phyloP scores from a whole-genome alignment of 2,329 filamentous ascomycete species.

The Plectosphaerella plurivora region DNA sequence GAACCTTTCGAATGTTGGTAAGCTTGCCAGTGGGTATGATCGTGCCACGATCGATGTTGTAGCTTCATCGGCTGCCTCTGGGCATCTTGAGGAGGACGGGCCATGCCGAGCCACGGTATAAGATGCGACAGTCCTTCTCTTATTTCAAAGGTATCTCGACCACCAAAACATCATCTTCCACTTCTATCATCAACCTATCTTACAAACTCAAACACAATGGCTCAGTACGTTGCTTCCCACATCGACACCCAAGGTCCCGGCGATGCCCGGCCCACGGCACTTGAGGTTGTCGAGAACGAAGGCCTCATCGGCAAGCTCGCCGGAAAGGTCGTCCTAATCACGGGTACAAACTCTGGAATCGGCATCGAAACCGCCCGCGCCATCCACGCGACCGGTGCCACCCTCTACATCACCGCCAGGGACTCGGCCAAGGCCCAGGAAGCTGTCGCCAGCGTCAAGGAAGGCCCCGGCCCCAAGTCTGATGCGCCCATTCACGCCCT shows the following conservation, averaged over 20 bases:
- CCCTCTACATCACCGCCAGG: constrained; percentile 2
- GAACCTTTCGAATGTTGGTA: no score
- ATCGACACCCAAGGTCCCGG: constrained; percentile 7
- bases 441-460: not conserved
- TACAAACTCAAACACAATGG: no score
- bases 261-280: constrained; percentile 12
- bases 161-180: no score
- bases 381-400: constrained; percentile 9
- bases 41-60: no score
- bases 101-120: no score
- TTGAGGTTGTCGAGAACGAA: constrained; percentile 12
- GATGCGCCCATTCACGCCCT: constrained; percentile 16
- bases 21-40: no score
- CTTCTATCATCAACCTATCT: no score
- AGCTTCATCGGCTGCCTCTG: no score
- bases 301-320: constrained; percentile 9
- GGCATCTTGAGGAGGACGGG: no score
- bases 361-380: constrained; percentile 33
- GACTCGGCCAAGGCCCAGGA: not conserved
- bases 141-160: no score
- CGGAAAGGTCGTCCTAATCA: constrained; percentile 16
- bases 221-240: no score
- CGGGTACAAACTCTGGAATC: constrained; percentile 37
- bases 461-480: not conserved
- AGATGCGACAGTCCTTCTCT: no score